Conservation (phyloP, 2,329 filamentous ascomycete species). For the Zasmidium angulare region DNA sequence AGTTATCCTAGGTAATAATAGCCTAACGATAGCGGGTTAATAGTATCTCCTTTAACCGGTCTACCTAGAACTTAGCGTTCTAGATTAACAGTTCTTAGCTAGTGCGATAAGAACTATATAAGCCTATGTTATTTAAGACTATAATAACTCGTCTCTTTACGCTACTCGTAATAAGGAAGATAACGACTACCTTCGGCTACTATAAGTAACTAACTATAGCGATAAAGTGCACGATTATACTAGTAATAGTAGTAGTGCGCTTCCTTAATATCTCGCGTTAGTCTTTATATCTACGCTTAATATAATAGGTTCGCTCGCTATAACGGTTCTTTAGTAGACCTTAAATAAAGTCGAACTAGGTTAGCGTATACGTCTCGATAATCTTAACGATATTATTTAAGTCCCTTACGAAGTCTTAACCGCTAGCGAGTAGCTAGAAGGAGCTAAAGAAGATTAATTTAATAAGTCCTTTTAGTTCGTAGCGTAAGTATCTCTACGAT, state of each 20-base stretch:
- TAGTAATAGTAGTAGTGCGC: not conserved
- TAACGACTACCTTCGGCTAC: not conserved
- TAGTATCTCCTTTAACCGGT: not conserved
- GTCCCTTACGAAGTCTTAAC: not conserved
- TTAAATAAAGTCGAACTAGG: not conserved
- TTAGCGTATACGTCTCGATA: not conserved
- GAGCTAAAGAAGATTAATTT: not conserved
- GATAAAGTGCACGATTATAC: too few relatives aligned
- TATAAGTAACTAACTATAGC: not conserved
- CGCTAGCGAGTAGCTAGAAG: not conserved
- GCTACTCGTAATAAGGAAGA: not conserved
- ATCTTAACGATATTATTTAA: not conserved
- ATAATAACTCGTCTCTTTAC: not conserved
- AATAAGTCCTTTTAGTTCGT: not conserved
- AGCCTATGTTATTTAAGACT: not conserved
- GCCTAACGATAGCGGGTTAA: not conserved
- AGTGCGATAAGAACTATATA: not conserved
- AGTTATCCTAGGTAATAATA: not conserved
- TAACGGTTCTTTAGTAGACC: not conserved
- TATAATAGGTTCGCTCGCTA: not conserved
- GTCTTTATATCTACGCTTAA: not conserved
- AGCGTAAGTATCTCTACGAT: not conserved
- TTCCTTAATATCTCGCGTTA: not conserved
- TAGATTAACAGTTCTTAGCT: not conserved
- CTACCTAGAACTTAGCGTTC: not conserved